Evolutionary conservation across 2,329 filamentous ascomycete genomes (phyloP).

Genomic region (Ophiostoma populinum): DNA sequence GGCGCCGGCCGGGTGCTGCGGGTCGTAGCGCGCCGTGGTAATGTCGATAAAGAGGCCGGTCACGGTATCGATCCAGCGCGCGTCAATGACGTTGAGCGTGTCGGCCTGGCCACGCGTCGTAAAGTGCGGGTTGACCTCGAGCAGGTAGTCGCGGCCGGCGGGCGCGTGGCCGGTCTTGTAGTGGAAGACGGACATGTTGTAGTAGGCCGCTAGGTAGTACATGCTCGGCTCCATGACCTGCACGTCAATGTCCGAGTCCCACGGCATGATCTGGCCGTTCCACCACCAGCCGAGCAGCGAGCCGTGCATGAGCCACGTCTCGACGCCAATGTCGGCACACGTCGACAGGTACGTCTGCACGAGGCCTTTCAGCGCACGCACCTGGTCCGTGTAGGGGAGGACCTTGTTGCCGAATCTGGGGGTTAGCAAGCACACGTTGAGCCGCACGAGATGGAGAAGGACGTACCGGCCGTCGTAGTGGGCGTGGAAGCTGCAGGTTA

Average conservation of each 20-base stretch:
- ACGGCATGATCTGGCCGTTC: constrained; percentile 47
- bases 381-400: constrained; percentile 37
- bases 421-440: too few species aligned
- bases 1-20: constrained; percentile 23
- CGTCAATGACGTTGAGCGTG: constrained; percentile 27
- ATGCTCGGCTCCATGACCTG: constrained; percentile 53
- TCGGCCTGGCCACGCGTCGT: constrained; percentile 21
- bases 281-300: constrained; percentile 80
- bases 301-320: constrained; percentile 76
- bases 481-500: constrained; percentile 18
- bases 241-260: constrained; percentile 64
- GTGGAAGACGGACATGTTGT: constrained; percentile 40
- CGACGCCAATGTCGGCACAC: constrained; percentile 45
- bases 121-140: constrained; percentile 31
- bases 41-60: constrained; percentile 33
- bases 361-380: constrained; percentile 44
- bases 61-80: constrained; percentile 29
- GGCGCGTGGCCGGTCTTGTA: constrained; percentile 22
- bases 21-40: constrained; percentile 30
- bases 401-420: constrained; percentile 20
- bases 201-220: constrained; percentile 43
- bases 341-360: constrained; percentile 56
- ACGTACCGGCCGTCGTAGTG: constrained; percentile 21
- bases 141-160: constrained; percentile 25
- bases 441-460: background rate